Evolutionary conservation across 768 basidiomycete genomes (phyloP).

Genomic region (Infundibulicybe gibba): DNA sequence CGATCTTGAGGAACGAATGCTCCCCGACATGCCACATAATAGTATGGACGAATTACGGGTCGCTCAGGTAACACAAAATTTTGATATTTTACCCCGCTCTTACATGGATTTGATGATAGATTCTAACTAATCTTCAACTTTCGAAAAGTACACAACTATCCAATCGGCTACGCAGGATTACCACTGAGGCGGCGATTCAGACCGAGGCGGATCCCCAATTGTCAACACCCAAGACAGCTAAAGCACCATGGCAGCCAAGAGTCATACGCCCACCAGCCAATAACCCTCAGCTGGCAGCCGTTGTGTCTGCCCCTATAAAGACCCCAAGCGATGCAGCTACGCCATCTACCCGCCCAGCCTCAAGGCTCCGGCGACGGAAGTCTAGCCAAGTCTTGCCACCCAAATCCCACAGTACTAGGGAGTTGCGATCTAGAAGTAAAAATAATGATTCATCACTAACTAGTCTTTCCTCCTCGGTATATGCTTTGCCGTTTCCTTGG

Average conservation of each 20-base stretch:
- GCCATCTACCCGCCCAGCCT: background rate
- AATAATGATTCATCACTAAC: slow-evolving; percentile 33
- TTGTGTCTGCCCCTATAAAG: too few species aligned
- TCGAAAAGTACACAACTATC: slow-evolving; percentile 2
- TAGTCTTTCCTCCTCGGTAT: slow-evolving; percentile 37
- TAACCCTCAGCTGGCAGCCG: too few species aligned
- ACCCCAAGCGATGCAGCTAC: slow-evolving; percentile 4
- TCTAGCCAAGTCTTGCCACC: slow-evolving; percentile 1
- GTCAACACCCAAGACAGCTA: too few species aligned
- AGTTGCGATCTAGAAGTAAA: slow-evolving; percentile 44
- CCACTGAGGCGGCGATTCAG: too few species aligned
- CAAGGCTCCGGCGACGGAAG: background rate
- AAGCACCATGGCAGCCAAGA: too few species aligned
- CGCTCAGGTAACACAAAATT: slow-evolving; percentile 43
- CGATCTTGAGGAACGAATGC: slow-evolving; percentile 44
- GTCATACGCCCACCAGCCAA: too few species aligned
- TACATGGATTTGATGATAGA: slow-evolving; percentile 17
- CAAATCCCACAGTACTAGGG: slow-evolving; percentile 26
- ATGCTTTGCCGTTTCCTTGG: background rate
- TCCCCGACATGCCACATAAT: slow-evolving; percentile 19
- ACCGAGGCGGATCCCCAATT: too few species aligned
- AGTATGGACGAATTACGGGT: slow-evolving; percentile 50
- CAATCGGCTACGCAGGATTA: too few species aligned
- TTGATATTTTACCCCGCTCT: background rate
- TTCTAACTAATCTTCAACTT: slow-evolving; percentile 34